Base-by-base conservation (phyloP, 2,329 filamentous ascomycete species). In the Alternaria arborescens region DNA sequence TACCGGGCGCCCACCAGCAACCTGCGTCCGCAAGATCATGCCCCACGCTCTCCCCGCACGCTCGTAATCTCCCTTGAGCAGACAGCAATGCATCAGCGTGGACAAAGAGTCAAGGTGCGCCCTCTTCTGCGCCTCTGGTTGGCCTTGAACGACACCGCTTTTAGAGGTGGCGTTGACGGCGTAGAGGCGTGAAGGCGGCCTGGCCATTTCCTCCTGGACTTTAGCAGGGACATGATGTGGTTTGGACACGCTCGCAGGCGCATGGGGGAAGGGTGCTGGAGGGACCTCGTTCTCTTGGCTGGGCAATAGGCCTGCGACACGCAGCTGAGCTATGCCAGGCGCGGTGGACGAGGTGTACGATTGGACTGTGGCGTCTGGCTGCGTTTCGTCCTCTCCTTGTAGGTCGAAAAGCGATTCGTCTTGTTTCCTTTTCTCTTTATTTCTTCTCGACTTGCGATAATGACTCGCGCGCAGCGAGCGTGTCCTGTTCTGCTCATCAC, bases 11-110 rank as follows among this genome's bases (percentile, higher is more conserved):
- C 70, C 68, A 34, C 87, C 88, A 58, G 79, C 73, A 24, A 89
- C 81, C 51, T 84, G 86, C 47, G 87, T 84, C 50, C 90, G 86
- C 47, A 93, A 76, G 32, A 97, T 83, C 66, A 97, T 80, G 1
- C 88, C 89, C 84, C 92, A 94, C 0, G 91, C 91, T 61, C 91
- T 84, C 51, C 87, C 87, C 0, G 94, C 93, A 41, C 91, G 88
- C 2, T 83, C 67, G 60, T 93, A 89, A 71, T 96, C 90, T 32
- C 88, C 87, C 62, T 87, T 83, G 28, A 89, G 84, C 41, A 97
- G 83, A 71, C 89, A 92, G 36, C 86, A 86, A 76, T 95, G 90
- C 68, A 95, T 80, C 18, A 94, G 82, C 4, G 89, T 84, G 1
- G 88, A 88, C 58, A 97, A 79, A 11, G 89, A 86, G 56, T 86